Conservation (phyloP, 257 asterid species). For the Przewalskia tangutica region DNA sequence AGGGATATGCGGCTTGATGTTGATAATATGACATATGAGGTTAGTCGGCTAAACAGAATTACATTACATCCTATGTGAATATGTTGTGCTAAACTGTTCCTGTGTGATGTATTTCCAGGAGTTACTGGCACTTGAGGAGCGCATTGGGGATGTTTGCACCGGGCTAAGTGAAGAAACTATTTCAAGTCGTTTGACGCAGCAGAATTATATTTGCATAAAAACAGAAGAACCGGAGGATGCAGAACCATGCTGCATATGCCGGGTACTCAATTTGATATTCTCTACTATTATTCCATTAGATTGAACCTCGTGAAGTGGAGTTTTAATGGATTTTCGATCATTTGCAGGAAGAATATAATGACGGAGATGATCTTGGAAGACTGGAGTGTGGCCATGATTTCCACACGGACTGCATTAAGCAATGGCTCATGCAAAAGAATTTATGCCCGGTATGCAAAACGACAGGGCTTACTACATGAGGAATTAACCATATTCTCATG, state of each 20-base stretch:
- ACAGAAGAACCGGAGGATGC: conserved; percentile 8
- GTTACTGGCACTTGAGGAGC: conserved; percentile 36
- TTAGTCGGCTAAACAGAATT: background rate
- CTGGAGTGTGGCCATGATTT: conserved; percentile 38
- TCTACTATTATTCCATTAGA: background rate
- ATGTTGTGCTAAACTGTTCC: background rate
- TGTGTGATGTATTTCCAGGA: conserved; percentile 17
- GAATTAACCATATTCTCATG: background rate
- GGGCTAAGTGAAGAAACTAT: conserved; percentile 32
- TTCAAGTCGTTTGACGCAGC: conserved; percentile 20
- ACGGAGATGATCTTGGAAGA: conserved; percentile 28
- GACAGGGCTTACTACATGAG: conserved; percentile 23
- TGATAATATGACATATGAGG: conserved; percentile 47
- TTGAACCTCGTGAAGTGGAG: background rate
- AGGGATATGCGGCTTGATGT: conserved; percentile 51
- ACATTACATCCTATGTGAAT: background rate
- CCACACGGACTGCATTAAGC: conserved; percentile 31
- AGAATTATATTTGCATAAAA: conserved; percentile 7
- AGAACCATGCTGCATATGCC: conserved; percentile 42
- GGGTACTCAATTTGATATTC: conserved; percentile 11
- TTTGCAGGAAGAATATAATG: conserved; percentile 33
- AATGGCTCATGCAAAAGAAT: conserved; percentile 40
- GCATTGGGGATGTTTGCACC: conserved; percentile 34
- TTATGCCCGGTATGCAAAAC: conserved; percentile 41
- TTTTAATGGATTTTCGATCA: background rate